Conservation (phyloP, 2,329 filamentous ascomycete species). For the Xylaria multiplex region DNA sequence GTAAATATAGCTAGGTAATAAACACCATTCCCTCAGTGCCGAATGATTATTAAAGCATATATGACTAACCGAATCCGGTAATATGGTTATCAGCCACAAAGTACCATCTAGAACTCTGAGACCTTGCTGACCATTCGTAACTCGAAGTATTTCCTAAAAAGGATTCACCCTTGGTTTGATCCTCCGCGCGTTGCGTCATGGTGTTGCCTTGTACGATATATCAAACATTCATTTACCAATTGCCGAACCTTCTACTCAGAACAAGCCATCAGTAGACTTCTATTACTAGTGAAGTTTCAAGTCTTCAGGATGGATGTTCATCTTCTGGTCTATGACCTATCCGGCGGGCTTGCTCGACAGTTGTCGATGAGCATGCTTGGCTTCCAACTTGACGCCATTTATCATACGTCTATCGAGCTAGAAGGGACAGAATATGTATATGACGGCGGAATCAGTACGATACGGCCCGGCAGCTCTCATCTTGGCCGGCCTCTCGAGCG, state of each 20-base stretch:
- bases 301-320: conserved; percentile 73
- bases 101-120: conserved; percentile 22
- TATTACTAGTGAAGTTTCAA: not conserved
- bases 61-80: conserved; percentile 21
- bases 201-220: not conserved
- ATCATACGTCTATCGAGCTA: conserved; percentile 91
- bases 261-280: not conserved
- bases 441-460: conserved; percentile 85
- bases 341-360: conserved; percentile 66
- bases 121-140: too few species aligned
- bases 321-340: conserved; percentile 82
- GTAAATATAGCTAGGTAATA: too few species aligned
- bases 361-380: conserved; percentile 64
- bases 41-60: not conserved
- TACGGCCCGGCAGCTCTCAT: conserved; percentile 83
- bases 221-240: not conserved
- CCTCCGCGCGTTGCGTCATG: not conserved
- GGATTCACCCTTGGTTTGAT: not conserved
- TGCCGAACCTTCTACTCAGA: not conserved
- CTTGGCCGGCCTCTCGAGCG: conserved; percentile 84
- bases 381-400: conserved; percentile 85
- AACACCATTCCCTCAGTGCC: not conserved
- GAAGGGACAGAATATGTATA: conserved; percentile 90
- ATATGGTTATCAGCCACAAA: conserved; percentile 22
- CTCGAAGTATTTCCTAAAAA: not conserved